Base-by-base conservation (phyloP, 306 rosid species). In the Vigna radiata region DNA sequence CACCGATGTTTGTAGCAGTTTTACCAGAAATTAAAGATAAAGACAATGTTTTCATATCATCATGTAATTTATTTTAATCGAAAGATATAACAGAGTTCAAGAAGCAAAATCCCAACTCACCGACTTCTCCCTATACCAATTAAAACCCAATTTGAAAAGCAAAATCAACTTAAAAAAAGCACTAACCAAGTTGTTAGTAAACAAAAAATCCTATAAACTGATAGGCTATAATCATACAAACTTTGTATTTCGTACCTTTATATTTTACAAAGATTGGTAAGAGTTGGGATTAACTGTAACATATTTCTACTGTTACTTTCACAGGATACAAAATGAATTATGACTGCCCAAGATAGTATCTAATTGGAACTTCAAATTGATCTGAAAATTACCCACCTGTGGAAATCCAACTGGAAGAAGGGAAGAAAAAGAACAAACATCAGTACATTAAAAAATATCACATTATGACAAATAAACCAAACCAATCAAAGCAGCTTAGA, bases 361-460 rank as follows among this genome's bases (percentile, higher is more conserved):
- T 77, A 65, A 73, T 29, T 59, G 68, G 23, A 55, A 82, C 84
- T 77, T 79, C 79, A 81, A 75, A 65, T 80, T 44, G 65, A 71
- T 44, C 64, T 33, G 86, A 71, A 79, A 68, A 78, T 74, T 78
- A 83, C 96, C 64, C 72, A 93, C 98, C 98, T 91, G 98, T 18
- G 96, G 87, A 79, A 88, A 87, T 61, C 86, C 91, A 79, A 65
- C 97, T 91, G 93, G 29, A 77, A 65, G 5, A 19, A 16, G 37
- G 54, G 47, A 76, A 72, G 54, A 37, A 8, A 44, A 12, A 46
- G 66, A 21, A 10, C n/a, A 41, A 6, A 43, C 4, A 59, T 93
- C 74, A 88, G 89, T 64, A 88, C 49, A 67, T 25, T 12, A 15
- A 48, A 70, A 29, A 27, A 72, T 23, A 41, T 16, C 68, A 72